Evolutionary conservation across 176 grass and related monocot species (phyloP).

Genomic region (sorghum (Sorghum bicolor)): DNA sequence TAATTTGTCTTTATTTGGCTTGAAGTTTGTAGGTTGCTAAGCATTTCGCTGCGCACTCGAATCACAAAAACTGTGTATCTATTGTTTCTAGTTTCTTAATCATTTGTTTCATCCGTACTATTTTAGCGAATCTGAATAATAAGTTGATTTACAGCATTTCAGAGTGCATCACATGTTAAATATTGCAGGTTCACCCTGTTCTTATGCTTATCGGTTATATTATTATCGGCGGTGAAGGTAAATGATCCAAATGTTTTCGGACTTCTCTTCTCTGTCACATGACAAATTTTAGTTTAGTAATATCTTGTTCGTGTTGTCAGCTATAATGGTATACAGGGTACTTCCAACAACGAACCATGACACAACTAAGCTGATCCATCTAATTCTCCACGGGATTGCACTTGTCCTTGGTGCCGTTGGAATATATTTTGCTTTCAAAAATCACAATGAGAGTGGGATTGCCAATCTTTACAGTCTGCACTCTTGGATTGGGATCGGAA

Average conservation of each 20-base stretch:
- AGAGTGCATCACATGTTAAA: neutral
- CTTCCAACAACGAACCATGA: slow-evolving; percentile 56
- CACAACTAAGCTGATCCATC: slow-evolving; percentile 64
- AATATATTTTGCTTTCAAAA: slow-evolving; percentile 84
- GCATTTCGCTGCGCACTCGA: neutral
- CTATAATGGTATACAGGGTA: slow-evolving; percentile 76
- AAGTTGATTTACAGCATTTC: neutral
- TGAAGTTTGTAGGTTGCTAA: neutral
- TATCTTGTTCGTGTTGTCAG: slow-evolving; percentile 45
- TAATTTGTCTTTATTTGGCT: neutral
- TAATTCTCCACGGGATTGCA: slow-evolving; percentile 66
- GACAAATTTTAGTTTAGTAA: slow-evolving; percentile 12
- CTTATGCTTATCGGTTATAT: slow-evolving; percentile 96
- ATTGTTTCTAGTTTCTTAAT: neutral
- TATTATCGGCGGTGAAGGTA: slow-evolving; percentile 83
- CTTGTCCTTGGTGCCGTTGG: slow-evolving; percentile 69
- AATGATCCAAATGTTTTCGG: neutral
- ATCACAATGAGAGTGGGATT: slow-evolving; percentile 93
- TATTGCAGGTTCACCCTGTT: slow-evolving; percentile 83
- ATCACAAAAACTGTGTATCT: neutral
- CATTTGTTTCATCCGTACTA: neutral
- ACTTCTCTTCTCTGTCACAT: neutral
- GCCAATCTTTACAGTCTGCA: slow-evolving; percentile 81
- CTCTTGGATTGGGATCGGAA: slow-evolving; percentile 85
- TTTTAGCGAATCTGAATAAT: neutral